Evolutionary conservation across 2,329 filamentous ascomycete species (phyloP).

Genomic region (Thielaviopsis ethacetica): DNA sequence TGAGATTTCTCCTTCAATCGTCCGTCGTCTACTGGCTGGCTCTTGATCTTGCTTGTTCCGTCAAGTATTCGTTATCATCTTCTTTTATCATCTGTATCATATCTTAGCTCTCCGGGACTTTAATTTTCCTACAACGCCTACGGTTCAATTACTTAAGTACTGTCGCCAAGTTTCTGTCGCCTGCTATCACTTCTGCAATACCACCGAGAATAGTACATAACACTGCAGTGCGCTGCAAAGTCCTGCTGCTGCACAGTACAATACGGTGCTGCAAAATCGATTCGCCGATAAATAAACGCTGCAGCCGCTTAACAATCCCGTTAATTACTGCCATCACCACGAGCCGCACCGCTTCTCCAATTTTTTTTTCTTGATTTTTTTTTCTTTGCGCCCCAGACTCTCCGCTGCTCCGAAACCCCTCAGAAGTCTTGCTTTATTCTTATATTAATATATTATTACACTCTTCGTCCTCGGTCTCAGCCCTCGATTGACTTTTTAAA

Average conservation of each 20-base stretch:
- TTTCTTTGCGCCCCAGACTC: neutral
- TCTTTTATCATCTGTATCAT: neutral
- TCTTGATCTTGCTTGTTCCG: neutral
- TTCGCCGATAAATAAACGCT: neutral
- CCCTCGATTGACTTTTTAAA: neutral
- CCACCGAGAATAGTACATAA: too few relatives aligned
- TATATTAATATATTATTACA: too few relatives aligned
- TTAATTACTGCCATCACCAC: neutral
- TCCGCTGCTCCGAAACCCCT: constrained; percentile 5
- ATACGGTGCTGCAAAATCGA: neutral
- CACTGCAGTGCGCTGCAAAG: too few relatives aligned
- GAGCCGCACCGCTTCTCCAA: constrained; percentile 3
- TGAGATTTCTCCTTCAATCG: too few relatives aligned
- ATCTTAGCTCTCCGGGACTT: neutral
- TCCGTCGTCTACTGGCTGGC: too few relatives aligned
- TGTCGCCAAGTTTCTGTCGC: neutral
- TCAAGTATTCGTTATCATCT: neutral
- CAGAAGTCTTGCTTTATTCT: neutral
- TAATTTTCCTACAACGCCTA: neutral
- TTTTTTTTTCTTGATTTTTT: neutral
- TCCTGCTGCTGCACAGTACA: neutral
- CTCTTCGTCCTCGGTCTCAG: neutral
- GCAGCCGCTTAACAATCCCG: too few relatives aligned
- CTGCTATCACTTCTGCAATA: neutral
- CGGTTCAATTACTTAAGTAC: too few relatives aligned